Base-by-base conservation (phyloP, 148 eudicot genomes). In the Amaranthus hypochondriacus region DNA sequence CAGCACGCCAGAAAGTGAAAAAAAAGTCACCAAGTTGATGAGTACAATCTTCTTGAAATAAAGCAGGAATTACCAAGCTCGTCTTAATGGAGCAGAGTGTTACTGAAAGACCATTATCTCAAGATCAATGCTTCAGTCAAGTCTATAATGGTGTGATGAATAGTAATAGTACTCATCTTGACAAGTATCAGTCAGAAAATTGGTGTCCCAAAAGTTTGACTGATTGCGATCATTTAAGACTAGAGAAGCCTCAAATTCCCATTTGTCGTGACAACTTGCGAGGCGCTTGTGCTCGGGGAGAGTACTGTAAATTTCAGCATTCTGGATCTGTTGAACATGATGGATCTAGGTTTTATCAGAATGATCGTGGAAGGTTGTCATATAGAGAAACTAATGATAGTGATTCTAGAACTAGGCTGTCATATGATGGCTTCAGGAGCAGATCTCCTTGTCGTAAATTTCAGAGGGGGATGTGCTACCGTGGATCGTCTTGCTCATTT, bases 381-480 rank as follows among this genome's bases (percentile, higher is more conserved):
- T 57, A 12, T 66, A 68, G 79, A 58, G 62, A 39, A 58, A 71
- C 14, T 21, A 51, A 7, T 48, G 61, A 65, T 44, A 6, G 42
- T 65, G 75, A 66, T 58, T 65, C 69, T 6, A 72, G 62, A 49
- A 62, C 51, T 43, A 69, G 43, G 70, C 61, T 15, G 64, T 71
- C 68, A 3, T 75, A 47, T 6, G 42, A 68, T 60, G 74, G 63
- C 44, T 2, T n/a, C 43, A 70, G 78, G 43, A 56, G 48, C 58
- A 79, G 72, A 64, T 56, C 75, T 70, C 79, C 82, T 62, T 80
- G 82, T 64, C 75, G 78, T 67, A 80, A 28, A 7, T 71, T 71
- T 80, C 76, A 51, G 62, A 58, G 53, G 13, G 79, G 82, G 55
- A 61, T 66, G 54, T 28, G 39, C 39, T 28, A 28, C 39, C 39